Conservation (phyloP, 2,329 filamentous ascomycete genomes). For the Aureobasidium leucospermi region DNA sequence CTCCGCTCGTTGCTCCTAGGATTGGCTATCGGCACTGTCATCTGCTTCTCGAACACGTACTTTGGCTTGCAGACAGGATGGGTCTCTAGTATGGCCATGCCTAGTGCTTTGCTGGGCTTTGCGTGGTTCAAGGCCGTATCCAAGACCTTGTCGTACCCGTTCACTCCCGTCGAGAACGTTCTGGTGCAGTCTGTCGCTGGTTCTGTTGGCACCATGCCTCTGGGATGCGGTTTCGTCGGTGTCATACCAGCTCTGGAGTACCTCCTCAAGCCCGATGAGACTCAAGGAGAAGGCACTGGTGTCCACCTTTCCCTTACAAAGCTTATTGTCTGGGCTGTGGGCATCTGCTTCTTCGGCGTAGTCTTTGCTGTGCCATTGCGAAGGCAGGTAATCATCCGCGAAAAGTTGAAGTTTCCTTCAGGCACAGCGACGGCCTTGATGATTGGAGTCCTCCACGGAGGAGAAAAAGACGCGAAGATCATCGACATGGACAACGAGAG, state of each 20-base stretch:
- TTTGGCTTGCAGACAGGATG: slow-evolving; percentile 91
- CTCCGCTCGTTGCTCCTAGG: slow-evolving; percentile 72
- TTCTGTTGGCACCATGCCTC: slow-evolving; percentile 90
- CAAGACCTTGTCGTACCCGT: slow-evolving; percentile 67
- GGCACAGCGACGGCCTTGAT: slow-evolving; percentile 92
- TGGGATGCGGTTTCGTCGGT: slow-evolving; percentile 92
- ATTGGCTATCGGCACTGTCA: slow-evolving; percentile 75
- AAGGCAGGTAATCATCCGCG: slow-evolving; percentile 84
- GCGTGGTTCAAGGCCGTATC: slow-evolving; percentile 81
- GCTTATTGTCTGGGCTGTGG: slow-evolving; percentile 82
- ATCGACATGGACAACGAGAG: slow-evolving; percentile 33
- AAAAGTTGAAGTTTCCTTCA: slow-evolving; percentile 88
- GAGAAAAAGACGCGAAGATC: slow-evolving; percentile 29
- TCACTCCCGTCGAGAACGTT: slow-evolving; percentile 93
- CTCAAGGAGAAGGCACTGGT: slow-evolving; percentile 22
- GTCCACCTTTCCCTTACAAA: slow-evolving; percentile 53
- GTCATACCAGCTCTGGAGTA: slow-evolving; percentile 91
- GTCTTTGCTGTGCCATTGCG: slow-evolving; percentile 90
- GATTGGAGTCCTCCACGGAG: slow-evolving; percentile 81
- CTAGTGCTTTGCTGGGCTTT: slow-evolving; percentile 86
- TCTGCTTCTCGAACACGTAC: slow-evolving; percentile 97
- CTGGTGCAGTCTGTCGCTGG: slow-evolving; percentile 93
- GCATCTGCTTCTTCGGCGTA: slow-evolving; percentile 92
- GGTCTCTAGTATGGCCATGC: slow-evolving; percentile 92
- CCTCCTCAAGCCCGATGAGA: slow-evolving; percentile 66